Percentiles rank a stretch among this genome's conserved stretches.
Evolutionary conservation across 108 stramenopile genomes (phyloP).

Genomic region (Pseudonitzschia pungens): DNA sequence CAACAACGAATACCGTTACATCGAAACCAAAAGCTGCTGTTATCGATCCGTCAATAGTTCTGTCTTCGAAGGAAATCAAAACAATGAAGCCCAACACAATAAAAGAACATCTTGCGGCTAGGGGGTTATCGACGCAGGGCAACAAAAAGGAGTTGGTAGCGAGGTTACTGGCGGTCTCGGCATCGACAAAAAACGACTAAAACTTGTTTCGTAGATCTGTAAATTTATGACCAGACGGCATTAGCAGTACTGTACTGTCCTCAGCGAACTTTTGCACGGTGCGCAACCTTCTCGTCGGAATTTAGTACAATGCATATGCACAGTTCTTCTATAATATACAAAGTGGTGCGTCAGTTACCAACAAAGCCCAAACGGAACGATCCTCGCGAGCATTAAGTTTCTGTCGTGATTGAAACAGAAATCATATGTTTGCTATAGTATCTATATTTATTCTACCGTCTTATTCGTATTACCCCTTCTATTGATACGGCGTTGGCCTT

Average conservation of each 20-base stretch:
- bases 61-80: background rate
- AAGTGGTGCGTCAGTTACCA: no score
- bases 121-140: background rate
- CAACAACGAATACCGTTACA: background rate
- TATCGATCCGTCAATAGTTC: background rate
- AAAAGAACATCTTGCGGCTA: background rate
- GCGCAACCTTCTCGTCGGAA: no score
- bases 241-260: no score
- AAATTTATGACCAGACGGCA: no score
- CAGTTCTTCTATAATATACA: no score
- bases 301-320: no score
- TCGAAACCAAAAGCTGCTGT: background rate
- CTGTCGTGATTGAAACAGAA: background rate
- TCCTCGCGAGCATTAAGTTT: no score
- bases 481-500: background rate
- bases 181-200: background rate
- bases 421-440: background rate
- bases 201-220: background rate
- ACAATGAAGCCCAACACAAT: background rate
- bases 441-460: background rate
- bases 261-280: no score
- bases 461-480: background rate
- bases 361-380: no score
- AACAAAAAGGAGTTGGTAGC: conserved; percentile 5
- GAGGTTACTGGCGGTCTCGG: background rate